Percentiles rank a stretch among this genome's conserved stretches.
Conservation (phyloP, 2,329 filamentous ascomycete genomes). For the Dothistroma pini region DNA sequence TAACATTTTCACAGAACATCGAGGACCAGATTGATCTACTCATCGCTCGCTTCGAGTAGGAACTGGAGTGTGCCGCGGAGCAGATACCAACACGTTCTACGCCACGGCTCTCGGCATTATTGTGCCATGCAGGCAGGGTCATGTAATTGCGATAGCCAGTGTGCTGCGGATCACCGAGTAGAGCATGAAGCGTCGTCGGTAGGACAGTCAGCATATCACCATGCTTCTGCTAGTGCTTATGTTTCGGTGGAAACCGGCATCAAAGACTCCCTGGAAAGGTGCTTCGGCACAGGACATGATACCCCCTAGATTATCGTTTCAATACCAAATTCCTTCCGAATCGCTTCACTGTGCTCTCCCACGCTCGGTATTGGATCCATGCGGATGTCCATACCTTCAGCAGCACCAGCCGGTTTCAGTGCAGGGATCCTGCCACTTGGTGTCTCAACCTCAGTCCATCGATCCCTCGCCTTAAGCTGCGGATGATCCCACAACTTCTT, state of each 20-base stretch:
- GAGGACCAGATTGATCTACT: slow-evolving; percentile 34
- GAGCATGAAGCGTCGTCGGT: too few species aligned
- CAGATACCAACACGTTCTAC: neutral
- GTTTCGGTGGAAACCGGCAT: neutral
- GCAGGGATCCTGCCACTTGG: slow-evolving; percentile 47
- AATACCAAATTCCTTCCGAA: slow-evolving; percentile 45
- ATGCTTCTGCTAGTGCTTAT: neutral
- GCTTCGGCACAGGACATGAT: neutral
- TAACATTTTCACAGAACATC: slow-evolving; percentile 16
- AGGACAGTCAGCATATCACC: neutral
- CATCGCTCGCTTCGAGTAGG: slow-evolving; percentile 27
- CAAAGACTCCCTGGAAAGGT: neutral
- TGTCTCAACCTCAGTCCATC: slow-evolving; percentile 52
- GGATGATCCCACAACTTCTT: slow-evolving; percentile 53
- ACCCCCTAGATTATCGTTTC: slow-evolving; percentile 10
- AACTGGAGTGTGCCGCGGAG: neutral
- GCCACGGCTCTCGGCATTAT: neutral
- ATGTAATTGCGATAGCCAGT: neutral
- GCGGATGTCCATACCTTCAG: slow-evolving; percentile 32
- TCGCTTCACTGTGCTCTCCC: slow-evolving; percentile 50
- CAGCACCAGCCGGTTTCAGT: slow-evolving; percentile 49
- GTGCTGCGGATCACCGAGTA: neutral
- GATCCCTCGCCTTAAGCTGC: slow-evolving; percentile 48
- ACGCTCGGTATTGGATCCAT: slow-evolving; percentile 48
- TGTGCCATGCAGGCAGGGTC: neutral